Base-by-base conservation (phyloP, 768 basidiomycete genomes). In the Plicaturopsis crispa region DNA sequence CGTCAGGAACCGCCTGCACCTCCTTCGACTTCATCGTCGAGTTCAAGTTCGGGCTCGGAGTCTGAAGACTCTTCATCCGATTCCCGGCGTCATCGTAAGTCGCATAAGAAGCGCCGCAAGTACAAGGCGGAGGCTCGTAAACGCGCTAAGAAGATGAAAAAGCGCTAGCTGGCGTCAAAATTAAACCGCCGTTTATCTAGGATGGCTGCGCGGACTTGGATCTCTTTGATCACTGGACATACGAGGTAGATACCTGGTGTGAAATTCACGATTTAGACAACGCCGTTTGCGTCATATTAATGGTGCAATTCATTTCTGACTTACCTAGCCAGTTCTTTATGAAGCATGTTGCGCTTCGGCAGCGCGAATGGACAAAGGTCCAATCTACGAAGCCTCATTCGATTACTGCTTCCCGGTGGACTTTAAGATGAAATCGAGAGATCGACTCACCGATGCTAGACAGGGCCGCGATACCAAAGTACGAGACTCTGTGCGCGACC, bases 281-380 rank as follows among this genome's bases (percentile, higher is more conserved):
- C 13, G 13, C 13, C 1, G 23, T 48, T 21, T 12, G 24, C 1
- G 33, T 52, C 0, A 42, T 39, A 19, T n/a, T 52, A 2, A 38
- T 52, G 21, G 35, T 41, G 0, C 44, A 47, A 16, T 56, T 49
- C 35, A 18, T 56, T 21, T 35, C 17, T 2, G 53, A 47, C 2
- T 35, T 44, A 6, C 51, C 56, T 0, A 51, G 50, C 39, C 32
- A 45, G 17, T 57, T 52, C 36, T 57, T 46, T 41, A 49, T 51
- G 31, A 49, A 44, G 13, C 35, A 48, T 16, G 47, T 58, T 5
- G 35, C 49, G 0, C 6, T 33, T 0, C 26, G 42, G 1, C 47
- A 43, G 1, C 31, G 19, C 8, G 12, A 33, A 1, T 53, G 51
- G 51, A 36, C 21, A n/a, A n/a, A n/a, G n/a, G n/a, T n/a, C n/a